A percentile compares a stretch with the other conserved stretches of the same genome.
These are phyloP conservation scores for Pseudocercospora pini-densiflorae DNA, from an alignment of 2,329 filamentous ascomycete species.

Conservation along the genomic window DNA sequence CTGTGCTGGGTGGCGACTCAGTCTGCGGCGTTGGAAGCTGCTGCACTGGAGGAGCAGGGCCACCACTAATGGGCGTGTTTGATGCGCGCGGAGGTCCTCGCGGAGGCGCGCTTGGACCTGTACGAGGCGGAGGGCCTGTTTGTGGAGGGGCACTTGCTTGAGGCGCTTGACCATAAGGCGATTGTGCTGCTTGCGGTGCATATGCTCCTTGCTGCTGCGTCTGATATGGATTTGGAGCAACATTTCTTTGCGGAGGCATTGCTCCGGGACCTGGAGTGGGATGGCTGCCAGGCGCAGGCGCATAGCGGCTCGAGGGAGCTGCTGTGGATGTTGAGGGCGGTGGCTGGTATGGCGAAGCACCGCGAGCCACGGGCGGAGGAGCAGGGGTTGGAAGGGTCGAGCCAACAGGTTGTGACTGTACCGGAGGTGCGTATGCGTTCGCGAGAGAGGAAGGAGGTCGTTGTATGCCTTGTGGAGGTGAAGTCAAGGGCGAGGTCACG, in stretches of 20 bases:
- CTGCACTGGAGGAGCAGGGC: slow-evolving; percentile 42
- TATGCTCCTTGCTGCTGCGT: slow-evolving; percentile 39
- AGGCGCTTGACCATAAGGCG: slow-evolving; percentile 49
- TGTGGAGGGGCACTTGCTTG: slow-evolving; percentile 45
- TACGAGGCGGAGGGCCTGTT: slow-evolving; percentile 40
- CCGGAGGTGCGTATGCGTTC: slow-evolving; percentile 68
- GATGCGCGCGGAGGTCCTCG: slow-evolving; percentile 50
- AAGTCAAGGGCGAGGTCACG: slow-evolving; percentile 71
- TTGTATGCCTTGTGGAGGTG: slow-evolving; percentile 53
- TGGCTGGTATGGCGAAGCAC: slow-evolving; percentile 83
- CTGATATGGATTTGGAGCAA: slow-evolving; percentile 52
- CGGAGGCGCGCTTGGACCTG: slow-evolving; percentile 41
- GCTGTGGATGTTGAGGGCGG: slow-evolving; percentile 65
- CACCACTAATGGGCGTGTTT: slow-evolving; percentile 38
- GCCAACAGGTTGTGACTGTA: slow-evolving; percentile 48
- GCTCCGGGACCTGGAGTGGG: slow-evolving; percentile 44
- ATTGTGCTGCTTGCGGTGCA: slow-evolving; percentile 44
- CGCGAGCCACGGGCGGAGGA: slow-evolving; percentile 69
- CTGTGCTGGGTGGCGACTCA: slow-evolving; percentile 17
- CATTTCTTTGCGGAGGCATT: slow-evolving; percentile 48
- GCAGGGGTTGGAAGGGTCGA: slow-evolving; percentile 50
- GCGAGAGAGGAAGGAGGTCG: slow-evolving; percentile 59
- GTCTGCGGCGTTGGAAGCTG: slow-evolving; percentile 22
- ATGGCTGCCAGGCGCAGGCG: slow-evolving; percentile 65
- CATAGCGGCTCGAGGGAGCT: slow-evolving; percentile 76